Evolutionary conservation across 2,329 filamentous ascomycete genomes (phyloP).

Genomic region (Tolypocladium paradoxum): DNA sequence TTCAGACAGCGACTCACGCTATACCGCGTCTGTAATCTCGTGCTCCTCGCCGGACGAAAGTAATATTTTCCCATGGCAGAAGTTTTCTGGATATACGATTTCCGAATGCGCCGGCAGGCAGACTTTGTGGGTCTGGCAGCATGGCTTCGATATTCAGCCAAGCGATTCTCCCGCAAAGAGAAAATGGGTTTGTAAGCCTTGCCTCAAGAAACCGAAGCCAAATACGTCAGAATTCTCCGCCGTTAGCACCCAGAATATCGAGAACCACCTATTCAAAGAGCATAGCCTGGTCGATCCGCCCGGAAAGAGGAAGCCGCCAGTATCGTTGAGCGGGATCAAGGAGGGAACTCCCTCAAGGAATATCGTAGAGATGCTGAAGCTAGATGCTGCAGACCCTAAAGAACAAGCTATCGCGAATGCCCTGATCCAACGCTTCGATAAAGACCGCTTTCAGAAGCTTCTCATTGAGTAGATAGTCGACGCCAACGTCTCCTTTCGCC

Average conservation of each 20-base stretch:
- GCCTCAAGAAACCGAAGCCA: background rate
- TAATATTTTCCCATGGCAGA: background rate
- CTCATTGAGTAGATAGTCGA: background rate
- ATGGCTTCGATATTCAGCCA: background rate
- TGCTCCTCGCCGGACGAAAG: no score
- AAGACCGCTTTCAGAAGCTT: background rate
- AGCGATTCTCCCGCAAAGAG: background rate
- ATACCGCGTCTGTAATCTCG: no score
- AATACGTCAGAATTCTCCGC: background rate
- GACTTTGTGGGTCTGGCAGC: constrained; percentile 1
- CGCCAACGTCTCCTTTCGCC: background rate
- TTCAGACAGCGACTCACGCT: no score
- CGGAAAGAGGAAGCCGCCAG: constrained; percentile 1
- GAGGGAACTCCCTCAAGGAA: constrained; percentile 1
- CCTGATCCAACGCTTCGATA: background rate
- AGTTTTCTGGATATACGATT: background rate
- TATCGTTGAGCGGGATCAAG: background rate
- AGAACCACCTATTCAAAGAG: constrained; percentile 2
- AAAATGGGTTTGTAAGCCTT: background rate
- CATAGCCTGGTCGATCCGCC: background rate
- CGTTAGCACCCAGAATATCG: constrained; percentile 1
- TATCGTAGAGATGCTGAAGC: constrained; percentile 3
- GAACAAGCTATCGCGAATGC: constrained; percentile 3
- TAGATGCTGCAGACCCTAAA: background rate
- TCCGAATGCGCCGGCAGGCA: background rate